Evolutionary conservation across 371 early-diverging fungal genomes (phyloP), one percentile per base, ranked within the genome.

Genomic region (Haplosporangium sp.): DNA sequence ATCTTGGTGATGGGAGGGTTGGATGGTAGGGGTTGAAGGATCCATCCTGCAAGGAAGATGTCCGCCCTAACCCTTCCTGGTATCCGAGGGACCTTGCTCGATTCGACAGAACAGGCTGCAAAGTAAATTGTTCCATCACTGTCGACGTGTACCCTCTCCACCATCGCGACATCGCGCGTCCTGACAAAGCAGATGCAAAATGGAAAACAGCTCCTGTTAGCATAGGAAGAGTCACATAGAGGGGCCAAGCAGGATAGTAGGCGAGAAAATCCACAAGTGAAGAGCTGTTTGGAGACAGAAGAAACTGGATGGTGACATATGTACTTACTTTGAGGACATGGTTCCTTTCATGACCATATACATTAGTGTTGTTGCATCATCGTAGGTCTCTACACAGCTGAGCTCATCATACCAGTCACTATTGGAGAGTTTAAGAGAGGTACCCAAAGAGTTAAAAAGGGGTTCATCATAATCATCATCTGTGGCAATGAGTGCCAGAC

Each of bases 41-140:
- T 73, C 91, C 91, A 92, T 5, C 91, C 92, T 23, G 69, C 76
- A 64, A 89, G 86, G 67, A 84, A 85, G 54, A 92, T 69, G 16
- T 85, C 81, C 23, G 86, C 75, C 66, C 92, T 82, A 18, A 84
- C 83, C 71, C 82, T 86, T 9, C 87, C 86, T 10, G 86, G 59
- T 16, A 82, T 74, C 18, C 80, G 80, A 21, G 90, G 91, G 37
- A 89, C 74, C 66, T 88, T 86, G n/a, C 82, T 80, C 1, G 89
- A 86, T 21, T 90, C 87, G 54, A 89, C 82, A 55, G 90, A 90
- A n/a, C 90, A 87, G 53, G 86, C 83, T 7, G 86, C 91, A 81
- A 88, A 86, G 41, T 84, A 65, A 54, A 90, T 90, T 16, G 86
- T 86, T 29, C 90, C 90, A 45, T 84, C 86, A 2, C 67, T 69